Evolutionary conservation across 2,329 filamentous ascomycete species (phyloP).

Genomic region (Phoma sp.): DNA sequence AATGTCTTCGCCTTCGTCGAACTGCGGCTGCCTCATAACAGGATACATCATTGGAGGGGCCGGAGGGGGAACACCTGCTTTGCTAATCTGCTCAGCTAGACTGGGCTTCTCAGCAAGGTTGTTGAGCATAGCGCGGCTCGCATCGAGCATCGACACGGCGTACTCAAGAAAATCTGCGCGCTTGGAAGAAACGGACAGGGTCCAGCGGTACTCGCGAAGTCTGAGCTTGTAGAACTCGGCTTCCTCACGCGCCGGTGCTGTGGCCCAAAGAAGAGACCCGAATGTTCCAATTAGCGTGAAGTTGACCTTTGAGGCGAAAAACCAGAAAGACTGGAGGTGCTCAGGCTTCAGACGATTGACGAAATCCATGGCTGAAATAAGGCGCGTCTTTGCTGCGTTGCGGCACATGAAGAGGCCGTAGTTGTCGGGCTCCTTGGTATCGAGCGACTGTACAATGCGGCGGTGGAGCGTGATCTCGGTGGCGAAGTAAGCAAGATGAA

Average conservation of each 20-base stretch:
- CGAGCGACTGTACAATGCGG: slow-evolving; percentile 83
- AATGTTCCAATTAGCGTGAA: slow-evolving; percentile 96
- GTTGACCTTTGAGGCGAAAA: slow-evolving; percentile 84
- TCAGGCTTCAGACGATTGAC: slow-evolving; percentile 88
- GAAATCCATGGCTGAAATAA: slow-evolving; percentile 97
- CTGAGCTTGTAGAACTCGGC: slow-evolving; percentile 89
- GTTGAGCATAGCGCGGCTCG: slow-evolving; percentile 52
- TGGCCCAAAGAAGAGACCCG: slow-evolving; percentile 86
- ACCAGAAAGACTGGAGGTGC: slow-evolving; percentile 92
- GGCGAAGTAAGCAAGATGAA: slow-evolving; percentile 91
- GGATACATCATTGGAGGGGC: slow-evolving; percentile 32
- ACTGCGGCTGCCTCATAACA: slow-evolving; percentile 29
- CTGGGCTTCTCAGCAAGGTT: slow-evolving; percentile 54
- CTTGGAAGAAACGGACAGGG: slow-evolving; percentile 82
- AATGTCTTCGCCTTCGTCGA: slow-evolving; percentile 30
- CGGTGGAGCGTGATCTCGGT: slow-evolving; percentile 93
- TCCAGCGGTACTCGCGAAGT: slow-evolving; percentile 92
- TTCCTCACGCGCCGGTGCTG: slow-evolving; percentile 84
- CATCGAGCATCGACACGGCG: slow-evolving; percentile 54
- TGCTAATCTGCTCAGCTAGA: slow-evolving; percentile 47
- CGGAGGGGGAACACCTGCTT: slow-evolving; percentile 44
- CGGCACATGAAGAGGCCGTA: slow-evolving; percentile 93
- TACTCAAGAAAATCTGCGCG: slow-evolving; percentile 61
- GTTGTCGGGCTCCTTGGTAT: slow-evolving; percentile 64
- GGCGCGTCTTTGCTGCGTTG: slow-evolving; percentile 87